Evolutionary conservation across 495 filamentous ascomycete species (phyloP).

Genomic region (Usnea hakonensis): DNA sequence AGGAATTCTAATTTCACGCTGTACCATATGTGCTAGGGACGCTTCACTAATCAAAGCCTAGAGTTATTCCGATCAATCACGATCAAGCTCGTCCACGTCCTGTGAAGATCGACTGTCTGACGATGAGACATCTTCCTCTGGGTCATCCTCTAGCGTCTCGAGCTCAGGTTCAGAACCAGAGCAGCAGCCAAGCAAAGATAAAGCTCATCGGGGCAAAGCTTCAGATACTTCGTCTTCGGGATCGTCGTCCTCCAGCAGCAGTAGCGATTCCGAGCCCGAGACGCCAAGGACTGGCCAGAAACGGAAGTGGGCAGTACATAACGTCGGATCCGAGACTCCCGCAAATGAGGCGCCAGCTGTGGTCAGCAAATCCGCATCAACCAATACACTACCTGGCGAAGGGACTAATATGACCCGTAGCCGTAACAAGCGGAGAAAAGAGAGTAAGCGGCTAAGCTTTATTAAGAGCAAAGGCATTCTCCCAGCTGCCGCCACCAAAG

Average conservation of each 20-base stretch:
- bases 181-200: conserved; percentile 5
- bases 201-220: neutral
- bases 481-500: conserved; percentile 39
- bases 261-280: conserved; percentile 29
- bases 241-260: conserved; percentile 9
- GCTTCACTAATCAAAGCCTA: conserved; percentile 4
- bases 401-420: conserved; percentile 46
- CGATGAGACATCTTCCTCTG: conserved; percentile 26
- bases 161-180: conserved; percentile 25
- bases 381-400: conserved; percentile 17
- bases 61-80: conserved; percentile 6
- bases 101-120: conserved; percentile 26
- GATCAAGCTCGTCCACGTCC: conserved; percentile 22
- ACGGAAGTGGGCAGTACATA: neutral
- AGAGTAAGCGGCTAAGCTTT: conserved; percentile 39
- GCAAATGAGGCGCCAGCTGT: neutral
- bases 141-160: conserved; percentile 21
- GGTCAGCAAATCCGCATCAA: conserved; percentile 3
- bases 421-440: conserved; percentile 47
- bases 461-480: conserved; percentile 46
- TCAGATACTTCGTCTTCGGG: conserved; percentile 13
- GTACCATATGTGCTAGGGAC: neutral
- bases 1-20: neutral
- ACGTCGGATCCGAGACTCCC: neutral
- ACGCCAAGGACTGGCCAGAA: neutral